A percentile compares a stretch with the other conserved stretches of the same genome.
Conservation (phyloP, 805 yeast species). For the Ogataea kodamae region DNA sequence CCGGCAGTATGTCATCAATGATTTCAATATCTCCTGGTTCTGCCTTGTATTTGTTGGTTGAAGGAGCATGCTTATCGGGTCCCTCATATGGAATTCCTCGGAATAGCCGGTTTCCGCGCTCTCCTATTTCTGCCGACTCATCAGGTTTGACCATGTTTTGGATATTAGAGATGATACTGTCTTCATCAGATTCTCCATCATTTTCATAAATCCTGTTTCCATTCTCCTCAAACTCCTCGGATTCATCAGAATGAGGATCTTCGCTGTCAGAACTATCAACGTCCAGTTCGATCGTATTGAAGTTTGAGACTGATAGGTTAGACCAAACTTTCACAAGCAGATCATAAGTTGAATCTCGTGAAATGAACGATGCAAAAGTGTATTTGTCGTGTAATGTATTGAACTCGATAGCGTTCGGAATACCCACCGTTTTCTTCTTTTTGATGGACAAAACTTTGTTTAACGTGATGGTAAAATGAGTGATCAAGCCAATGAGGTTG, state of each 20-base stretch:
- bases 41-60: conserved; percentile 41
- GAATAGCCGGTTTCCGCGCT: conserved; percentile 24
- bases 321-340: conserved; percentile 63
- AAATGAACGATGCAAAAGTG: conserved; percentile 61
- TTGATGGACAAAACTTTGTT: conserved; percentile 61
- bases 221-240: conserved; percentile 24
- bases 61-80: conserved; percentile 33
- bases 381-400: conserved; percentile 60
- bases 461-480: conserved; percentile 53
- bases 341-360: conserved; percentile 53
- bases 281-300: conserved; percentile 21
- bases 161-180: conserved; percentile 28
- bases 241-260: conserved; percentile 25
- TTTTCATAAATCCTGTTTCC: conserved; percentile 12
- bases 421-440: conserved; percentile 60
- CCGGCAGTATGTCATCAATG: conserved; percentile 48
- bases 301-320: conserved; percentile 31
- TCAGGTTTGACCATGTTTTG: conserved; percentile 33
- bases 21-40: conserved; percentile 52
- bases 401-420: conserved; percentile 66
- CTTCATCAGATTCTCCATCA: conserved; percentile 27
- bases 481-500: conserved; percentile 64
- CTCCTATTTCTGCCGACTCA: conserved; percentile 21
- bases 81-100: conserved; percentile 42
- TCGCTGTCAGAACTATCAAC: conserved; percentile 32